Conservation (phyloP, 2,329 filamentous ascomycete species). For the Exserohilum rostratum region DNA sequence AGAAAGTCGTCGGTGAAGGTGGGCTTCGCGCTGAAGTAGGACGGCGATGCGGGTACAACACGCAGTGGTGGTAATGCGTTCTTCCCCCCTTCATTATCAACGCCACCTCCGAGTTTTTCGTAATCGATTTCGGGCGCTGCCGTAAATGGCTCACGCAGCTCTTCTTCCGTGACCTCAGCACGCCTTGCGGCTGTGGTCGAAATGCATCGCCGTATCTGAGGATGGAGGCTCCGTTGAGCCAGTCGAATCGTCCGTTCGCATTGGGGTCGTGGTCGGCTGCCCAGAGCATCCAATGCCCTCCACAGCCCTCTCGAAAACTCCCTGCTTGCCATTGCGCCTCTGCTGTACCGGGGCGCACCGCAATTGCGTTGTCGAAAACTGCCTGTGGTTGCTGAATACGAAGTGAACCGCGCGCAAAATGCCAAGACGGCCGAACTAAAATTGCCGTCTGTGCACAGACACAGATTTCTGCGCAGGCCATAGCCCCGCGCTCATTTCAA, state of each 20-base stretch:
- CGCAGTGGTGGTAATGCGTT: constrained; percentile 58
- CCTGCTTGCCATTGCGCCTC: constrained; percentile 38
- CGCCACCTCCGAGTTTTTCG: constrained; percentile 12
- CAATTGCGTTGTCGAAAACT: constrained; percentile 11
- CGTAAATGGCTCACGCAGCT: constrained; percentile 40
- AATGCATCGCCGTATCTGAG: constrained; percentile 37
- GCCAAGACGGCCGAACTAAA: constrained; percentile 31
- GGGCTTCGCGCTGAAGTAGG: constrained; percentile 91
- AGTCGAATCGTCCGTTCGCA: constrained; percentile 30
- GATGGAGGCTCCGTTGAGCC: constrained; percentile 25
- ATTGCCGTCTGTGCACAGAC: constrained; percentile 33
- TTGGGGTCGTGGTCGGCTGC: constrained; percentile 26
- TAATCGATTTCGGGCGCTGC: constrained; percentile 56
- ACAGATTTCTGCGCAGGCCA: constrained; percentile 10
- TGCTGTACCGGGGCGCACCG: constrained; percentile 9
- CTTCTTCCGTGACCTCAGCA: constrained; percentile 32
- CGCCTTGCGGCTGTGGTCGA: constrained; percentile 37
- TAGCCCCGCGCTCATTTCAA: constrained; percentile 32
- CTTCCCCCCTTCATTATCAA: constrained; percentile 18
- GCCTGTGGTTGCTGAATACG: constrained; percentile 12
- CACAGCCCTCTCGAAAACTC: constrained; percentile 39
- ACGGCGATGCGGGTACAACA: constrained; percentile 80
- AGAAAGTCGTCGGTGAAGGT: constrained; percentile 86
- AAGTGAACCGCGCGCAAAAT: constrained; percentile 14
- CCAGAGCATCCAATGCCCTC: constrained; percentile 35